Percentiles rank a stretch among this genome's conserved stretches.
Conservation (phyloP, 2,329 filamentous ascomycete genomes). For the Cladophialophora psammophila region DNA sequence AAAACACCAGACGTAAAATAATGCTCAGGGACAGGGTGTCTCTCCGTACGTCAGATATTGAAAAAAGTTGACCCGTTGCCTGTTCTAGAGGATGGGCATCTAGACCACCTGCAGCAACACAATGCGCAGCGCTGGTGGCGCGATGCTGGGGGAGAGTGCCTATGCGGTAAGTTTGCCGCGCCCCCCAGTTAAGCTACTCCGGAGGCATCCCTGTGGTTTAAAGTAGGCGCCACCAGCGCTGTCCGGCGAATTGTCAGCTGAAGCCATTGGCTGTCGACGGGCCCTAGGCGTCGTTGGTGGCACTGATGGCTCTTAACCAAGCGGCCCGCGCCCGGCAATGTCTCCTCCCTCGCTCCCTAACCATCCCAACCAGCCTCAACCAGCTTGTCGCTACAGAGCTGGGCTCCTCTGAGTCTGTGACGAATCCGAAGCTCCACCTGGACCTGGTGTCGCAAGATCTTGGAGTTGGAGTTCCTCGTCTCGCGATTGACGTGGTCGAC, state of each 20-base stretch:
- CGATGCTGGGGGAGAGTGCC: neutral
- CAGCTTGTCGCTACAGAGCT: neutral
- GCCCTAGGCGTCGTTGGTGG: neutral
- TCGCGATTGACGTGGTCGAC: slow-evolving; percentile 21
- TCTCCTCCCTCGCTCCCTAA: neutral
- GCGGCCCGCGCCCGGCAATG: slow-evolving; percentile 4
- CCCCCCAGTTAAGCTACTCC: neutral
- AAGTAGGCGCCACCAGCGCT: neutral
- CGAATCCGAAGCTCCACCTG: slow-evolving; percentile 15
- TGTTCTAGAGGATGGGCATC: neutral
- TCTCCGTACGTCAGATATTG: neutral
- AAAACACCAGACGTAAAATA: neutral
- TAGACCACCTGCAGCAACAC: neutral
- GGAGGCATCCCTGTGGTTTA: neutral
- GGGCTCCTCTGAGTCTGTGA: neutral
- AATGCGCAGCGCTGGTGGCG: neutral
- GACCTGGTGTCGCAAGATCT: slow-evolving; percentile 11
- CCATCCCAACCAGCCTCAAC: neutral
- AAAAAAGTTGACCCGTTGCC: neutral
- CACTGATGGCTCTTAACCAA: neutral
- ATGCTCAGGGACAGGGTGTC: neutral
- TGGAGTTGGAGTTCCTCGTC: slow-evolving; percentile 18
- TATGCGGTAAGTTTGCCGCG: neutral
- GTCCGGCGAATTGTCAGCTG: neutral
- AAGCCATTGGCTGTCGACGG: neutral